Base-by-base conservation (phyloP, 331 rosid species). In the Malus hybrid region DNA sequence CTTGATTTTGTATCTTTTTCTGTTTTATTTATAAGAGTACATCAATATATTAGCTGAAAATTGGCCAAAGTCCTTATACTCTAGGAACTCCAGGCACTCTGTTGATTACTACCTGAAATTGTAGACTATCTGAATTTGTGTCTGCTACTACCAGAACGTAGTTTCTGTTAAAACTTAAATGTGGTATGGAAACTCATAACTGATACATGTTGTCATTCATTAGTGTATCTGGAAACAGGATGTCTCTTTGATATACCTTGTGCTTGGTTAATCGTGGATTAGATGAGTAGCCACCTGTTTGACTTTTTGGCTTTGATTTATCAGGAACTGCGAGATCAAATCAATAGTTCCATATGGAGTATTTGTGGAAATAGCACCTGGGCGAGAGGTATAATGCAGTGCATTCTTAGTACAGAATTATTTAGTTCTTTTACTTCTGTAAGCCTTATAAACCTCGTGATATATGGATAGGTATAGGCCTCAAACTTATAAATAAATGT, bases 281-380 rank as follows among this genome's bases (percentile, higher is more conserved):
- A 6, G 30, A 55, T 57, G 15, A 46, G 53, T 76, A 58, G n/a
- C 20, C 16, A 48, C 29, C 57, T 73, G 36, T 61, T 36, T 77
- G 20, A 80, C 30, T 69, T 70, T 74, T 69, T 44, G 68, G 63
- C 55, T 69, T 83, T 63, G 68, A 56, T 77, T 30, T 68, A 56
- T 79, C 87, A 91, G 98, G 93, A 80, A 91, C 71, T 90, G 98
- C 39, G 96, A 91, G 85, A 90, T 94, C 80, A 94, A 94, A 82
- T 82, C 96, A 66, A 82, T 91, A 70, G 84, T 89, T 75, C 79
- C 91, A 33, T 94, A 88, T 60, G 98, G 98, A 78, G 97, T 65
- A 71, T 94, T 94, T 81, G 95, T 94, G 50, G 97, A 94, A 93
- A 94, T 91, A 82, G 93, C 95, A 68, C 95, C 96, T 72, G 98